Evolutionary conservation across 2,329 filamentous ascomycete species (phyloP).

Genomic region (Harringtonia lauricola): DNA sequence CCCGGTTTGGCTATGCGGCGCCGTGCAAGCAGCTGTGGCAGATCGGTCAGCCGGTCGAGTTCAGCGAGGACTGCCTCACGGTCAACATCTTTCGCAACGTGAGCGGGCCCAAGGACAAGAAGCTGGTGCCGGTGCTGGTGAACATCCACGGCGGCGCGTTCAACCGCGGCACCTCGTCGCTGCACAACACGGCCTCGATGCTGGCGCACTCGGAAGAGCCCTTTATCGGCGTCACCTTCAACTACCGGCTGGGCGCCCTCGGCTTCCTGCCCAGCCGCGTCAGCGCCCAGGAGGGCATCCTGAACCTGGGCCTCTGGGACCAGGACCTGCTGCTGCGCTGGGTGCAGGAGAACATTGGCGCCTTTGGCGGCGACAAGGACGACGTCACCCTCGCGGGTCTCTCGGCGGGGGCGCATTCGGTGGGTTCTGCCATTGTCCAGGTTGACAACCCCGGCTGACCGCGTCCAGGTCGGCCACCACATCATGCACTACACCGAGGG

Average conservation of each 20-base stretch:
- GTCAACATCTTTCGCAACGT: constrained; percentile 47
- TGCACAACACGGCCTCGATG: constrained; percentile 1
- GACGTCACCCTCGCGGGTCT: constrained; percentile 38
- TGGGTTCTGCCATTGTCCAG: constrained; percentile 10
- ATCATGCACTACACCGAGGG: constrained; percentile 31
- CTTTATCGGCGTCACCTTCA: constrained; percentile 3
- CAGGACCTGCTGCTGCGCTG: constrained; percentile 39
- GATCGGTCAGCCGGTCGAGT: background rate
- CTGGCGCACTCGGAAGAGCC: background rate
- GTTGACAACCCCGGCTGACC: background rate
- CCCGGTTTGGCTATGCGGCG: constrained; percentile 23
- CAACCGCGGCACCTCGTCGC: background rate
- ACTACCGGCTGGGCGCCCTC: constrained; percentile 42
- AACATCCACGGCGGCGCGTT: constrained; percentile 41
- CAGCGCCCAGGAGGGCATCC: constrained; percentile 14
- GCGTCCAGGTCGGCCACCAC: constrained; percentile 43
- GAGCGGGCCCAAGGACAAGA: constrained; percentile 10
- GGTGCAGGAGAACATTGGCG: constrained; percentile 41
- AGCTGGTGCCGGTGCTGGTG: constrained; percentile 34
- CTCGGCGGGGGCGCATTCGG: constrained; percentile 40
- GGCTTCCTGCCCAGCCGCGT: constrained; percentile 47
- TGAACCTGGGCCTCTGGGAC: constrained; percentile 44
- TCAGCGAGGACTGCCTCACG: constrained; percentile 49
- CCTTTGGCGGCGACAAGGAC: constrained; percentile 39
- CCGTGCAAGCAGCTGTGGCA: constrained; percentile 4